Conservation (phyloP, 2,329 filamentous ascomycete genomes). For the Fusarium cicatricum region DNA sequence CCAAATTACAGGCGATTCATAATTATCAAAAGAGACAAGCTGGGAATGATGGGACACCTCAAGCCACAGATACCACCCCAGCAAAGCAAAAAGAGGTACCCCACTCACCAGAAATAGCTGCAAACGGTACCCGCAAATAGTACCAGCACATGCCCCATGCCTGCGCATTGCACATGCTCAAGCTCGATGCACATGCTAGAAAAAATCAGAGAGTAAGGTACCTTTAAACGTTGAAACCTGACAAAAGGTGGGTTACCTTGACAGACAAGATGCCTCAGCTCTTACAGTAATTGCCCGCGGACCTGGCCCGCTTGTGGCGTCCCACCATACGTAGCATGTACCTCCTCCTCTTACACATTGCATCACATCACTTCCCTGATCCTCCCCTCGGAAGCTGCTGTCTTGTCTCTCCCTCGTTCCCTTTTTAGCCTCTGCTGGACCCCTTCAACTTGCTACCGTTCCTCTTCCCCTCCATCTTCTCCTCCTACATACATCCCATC, state of each 20-base stretch:
- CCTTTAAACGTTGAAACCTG: not conserved
- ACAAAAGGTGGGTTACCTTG: constrained; percentile 19
- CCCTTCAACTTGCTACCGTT: constrained; percentile 31
- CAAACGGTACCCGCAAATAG: constrained; percentile 25
- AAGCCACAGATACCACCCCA: not conserved
- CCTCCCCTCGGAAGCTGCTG: constrained; percentile 3
- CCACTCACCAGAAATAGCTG: constrained; percentile 33
- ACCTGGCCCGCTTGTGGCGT: constrained; percentile 36
- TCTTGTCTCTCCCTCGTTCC: constrained; percentile 16
- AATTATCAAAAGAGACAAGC: constrained; percentile 15
- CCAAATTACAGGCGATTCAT: no score
- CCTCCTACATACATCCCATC: constrained; percentile 10
- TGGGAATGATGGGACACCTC: not conserved
- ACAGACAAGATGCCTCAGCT: not conserved
- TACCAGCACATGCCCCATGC: constrained; percentile 37
- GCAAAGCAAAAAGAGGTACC: constrained; percentile 22
- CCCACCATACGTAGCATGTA: constrained; percentile 18
- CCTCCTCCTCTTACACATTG: constrained; percentile 7
- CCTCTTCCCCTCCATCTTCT: constrained; percentile 24
- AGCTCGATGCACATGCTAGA: constrained; percentile 11
- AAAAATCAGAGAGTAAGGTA: not conserved
- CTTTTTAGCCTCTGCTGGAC: constrained; percentile 38
- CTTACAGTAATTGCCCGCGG: constrained; percentile 9
- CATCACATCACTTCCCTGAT: constrained; percentile 5
- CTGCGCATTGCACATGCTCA: constrained; percentile 28